A percentile compares a stretch with the other conserved stretches of the same genome.
These are phyloP conservation scores for Pleurotus giganteus DNA, from an alignment of 768 basidiomycete species.

Conservation along the genomic window DNA sequence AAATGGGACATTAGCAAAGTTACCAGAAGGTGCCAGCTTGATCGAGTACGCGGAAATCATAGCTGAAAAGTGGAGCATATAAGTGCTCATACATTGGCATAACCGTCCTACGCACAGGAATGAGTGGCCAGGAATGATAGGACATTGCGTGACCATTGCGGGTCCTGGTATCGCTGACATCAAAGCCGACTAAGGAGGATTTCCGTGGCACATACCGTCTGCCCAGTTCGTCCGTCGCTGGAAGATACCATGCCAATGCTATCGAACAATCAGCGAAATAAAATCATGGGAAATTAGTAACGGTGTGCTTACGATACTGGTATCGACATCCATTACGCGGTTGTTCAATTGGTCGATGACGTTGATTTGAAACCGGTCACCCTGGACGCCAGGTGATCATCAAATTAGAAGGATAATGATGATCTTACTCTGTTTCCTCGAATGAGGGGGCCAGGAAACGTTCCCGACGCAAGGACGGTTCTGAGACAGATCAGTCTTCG, in stretches of 20 bases:
- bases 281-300: no score
- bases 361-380: constrained; percentile 7
- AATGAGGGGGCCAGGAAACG: constrained; percentile 8
- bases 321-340: neutral
- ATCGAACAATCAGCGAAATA: neutral
- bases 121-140: constrained; percentile 37
- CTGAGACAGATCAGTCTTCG: neutral
- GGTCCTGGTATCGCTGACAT: neutral
- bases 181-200: neutral
- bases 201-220: constrained; percentile 31
- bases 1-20: constrained; percentile 23
- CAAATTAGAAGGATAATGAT: neutral
- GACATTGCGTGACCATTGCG: constrained; percentile 41
- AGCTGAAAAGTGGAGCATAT: neutral
- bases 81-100: no score
- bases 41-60: constrained; percentile 27
- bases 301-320: neutral
- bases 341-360: constrained; percentile 2
- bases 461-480: constrained; percentile 6
- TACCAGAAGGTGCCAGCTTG: constrained; percentile 37
- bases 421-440: constrained; percentile 3
- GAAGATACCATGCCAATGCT: constrained; percentile 56
- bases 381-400: neutral
- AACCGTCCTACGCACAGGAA: constrained; percentile 35
- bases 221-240: constrained; percentile 41